Percentiles rank a stretch among this genome's conserved stretches.
Evolutionary conservation across 176 grass and related monocot genomes (phyloP).

Genomic region (Oryza rufipogon): DNA sequence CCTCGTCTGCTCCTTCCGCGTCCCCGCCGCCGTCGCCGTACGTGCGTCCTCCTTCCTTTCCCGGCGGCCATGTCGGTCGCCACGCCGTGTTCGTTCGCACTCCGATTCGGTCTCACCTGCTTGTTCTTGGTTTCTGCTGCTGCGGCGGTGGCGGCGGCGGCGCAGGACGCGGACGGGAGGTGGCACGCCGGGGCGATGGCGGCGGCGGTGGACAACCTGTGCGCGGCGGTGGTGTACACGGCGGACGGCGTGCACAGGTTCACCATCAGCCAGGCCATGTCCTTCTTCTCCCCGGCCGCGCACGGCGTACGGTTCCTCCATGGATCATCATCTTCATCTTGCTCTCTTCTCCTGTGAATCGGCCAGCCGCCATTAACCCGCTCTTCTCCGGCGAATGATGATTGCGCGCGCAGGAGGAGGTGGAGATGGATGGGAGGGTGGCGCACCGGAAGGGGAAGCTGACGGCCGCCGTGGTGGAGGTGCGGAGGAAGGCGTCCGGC

Average conservation of each 20-base stretch:
- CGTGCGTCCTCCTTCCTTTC: neutral
- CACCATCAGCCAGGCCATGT: slow-evolving; percentile 52
- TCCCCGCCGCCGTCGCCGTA: slow-evolving; percentile 57
- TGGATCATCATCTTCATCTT: neutral
- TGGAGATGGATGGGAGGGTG: slow-evolving; percentile 47
- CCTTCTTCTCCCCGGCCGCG: slow-evolving; percentile 45
- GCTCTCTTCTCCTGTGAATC: neutral
- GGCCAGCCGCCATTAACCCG: too few species aligned
- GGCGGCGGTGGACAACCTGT: slow-evolving; percentile 51
- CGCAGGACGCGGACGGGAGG: slow-evolving; percentile 47
- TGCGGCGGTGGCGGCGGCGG: neutral
- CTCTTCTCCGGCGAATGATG: too few species aligned
- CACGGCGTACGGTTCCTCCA: neutral
- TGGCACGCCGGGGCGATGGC: slow-evolving; percentile 62
- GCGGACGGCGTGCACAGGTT: slow-evolving; percentile 41
- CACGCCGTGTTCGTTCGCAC: neutral
- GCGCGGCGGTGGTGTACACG: slow-evolving; percentile 50
- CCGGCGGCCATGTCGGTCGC: neutral
- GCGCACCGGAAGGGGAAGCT: slow-evolving; percentile 50
- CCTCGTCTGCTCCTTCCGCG: slow-evolving; percentile 51
- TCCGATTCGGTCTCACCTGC: neutral
- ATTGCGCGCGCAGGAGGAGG: slow-evolving; percentile 35
- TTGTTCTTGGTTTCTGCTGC: neutral
- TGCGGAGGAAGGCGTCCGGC: slow-evolving; percentile 40
- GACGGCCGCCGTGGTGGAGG: slow-evolving; percentile 48